Base-by-base conservation (phyloP, 306 rosid species). In the Malus fusca region DNA sequence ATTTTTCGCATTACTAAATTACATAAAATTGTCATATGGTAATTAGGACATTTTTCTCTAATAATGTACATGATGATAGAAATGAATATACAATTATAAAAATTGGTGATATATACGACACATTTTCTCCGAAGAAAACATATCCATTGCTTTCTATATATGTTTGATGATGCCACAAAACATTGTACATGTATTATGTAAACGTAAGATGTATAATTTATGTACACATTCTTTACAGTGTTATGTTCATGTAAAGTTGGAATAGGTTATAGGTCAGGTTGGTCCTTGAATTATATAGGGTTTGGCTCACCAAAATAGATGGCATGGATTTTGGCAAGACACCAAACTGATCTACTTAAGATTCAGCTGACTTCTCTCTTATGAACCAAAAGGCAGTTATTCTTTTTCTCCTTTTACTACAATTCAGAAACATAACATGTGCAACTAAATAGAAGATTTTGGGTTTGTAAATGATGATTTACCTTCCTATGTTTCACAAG, bases 391-490 rank as follows among this genome's bases (percentile, higher is more conserved):
- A 14, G 60, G 42, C 55, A 23, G 37, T 64, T 28, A 59, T 12
- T 44, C 59, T 62, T 35, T 51, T 62, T 61, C 6, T 17, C 23
- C 9, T 44, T 73, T 17, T 43, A 28, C 51, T 43, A 19, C 4
- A 35, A 28, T 71, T 76, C 78, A 76, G 40, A 44, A 82, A 75
- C 58, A 68, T 21, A 75, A 76, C 88, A 87, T 90, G 91, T 82
- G 92, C 68, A 73, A 43, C 26, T 21, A 69, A 73, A 80, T 21
- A 69, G 74, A 80, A 78, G 84, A 77, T 72, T 81, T 82, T 79
- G 75, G 78, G 78, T 74, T 77, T 77, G 40, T 43, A 73, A 84
- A 79, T 72, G 84, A 82, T 82, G 70, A 86, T 88, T 80, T 82
- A 78, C 62, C 66, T 71, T 78, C 66, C 62, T 60, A 76, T 84